Base-by-base conservation (phyloP, 805 yeast genomes). In the Yamadazyma nakazawae region DNA sequence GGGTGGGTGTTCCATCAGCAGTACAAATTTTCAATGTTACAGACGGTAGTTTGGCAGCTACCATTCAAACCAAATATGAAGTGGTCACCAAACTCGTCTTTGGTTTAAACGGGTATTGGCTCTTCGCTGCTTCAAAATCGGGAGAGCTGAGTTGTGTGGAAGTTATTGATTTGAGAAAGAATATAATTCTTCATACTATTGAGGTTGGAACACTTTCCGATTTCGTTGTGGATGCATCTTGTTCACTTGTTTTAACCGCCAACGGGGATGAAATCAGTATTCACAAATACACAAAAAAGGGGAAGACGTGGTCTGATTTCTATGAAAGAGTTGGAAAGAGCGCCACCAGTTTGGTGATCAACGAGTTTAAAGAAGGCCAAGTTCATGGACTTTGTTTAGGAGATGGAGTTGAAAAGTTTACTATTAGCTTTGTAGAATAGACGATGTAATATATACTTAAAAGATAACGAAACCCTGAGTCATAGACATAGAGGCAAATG, bases 71-170 rank as follows among this genome's bases (percentile, higher is more conserved):
- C 1, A 58, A 55, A n/a, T 52, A 54, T 31, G 47, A 53, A 1
- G 32, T 44, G 1, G 64, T 77, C 9, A 51, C 60, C 5, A 60
- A 64, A n/a, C 46, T 82, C 11, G 56, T 60, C 36, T 83, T 82
- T 63, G 85, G 84, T 2, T 66, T 70, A 25, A 85, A 85, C 57
- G 92, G 92, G 1, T 82, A 80, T 59, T 81, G 84, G 77, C 57
- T 85, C 16, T 58, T 76, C 37, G 75, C 64, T 2, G 56, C 61
- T 9, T 44, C 58, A 2, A 43, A 56, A 3, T 65, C 57, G 16
- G 56, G 46, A 8, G 46, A 47, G 2, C 51, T 58, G 17, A 37
- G 53, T 4, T 35, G 41, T 32, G 47, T 78, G 8, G 72, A 71
- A 17, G 58, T 80, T 2, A 66, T 80, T 64, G 82, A 80, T 57